phyloP scores from a whole-genome alignment of 176 grass and related monocot genomes.

The bread wheat (Triticum aestivum) region IWGSC_CS_RefSeq_v2.1 NC_057808.1:438321717-438322216 shows the following conservation, averaged over 20 bases:
- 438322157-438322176: slow-evolving; percentile 69
- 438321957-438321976: slow-evolving; percentile 97
- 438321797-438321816: slow-evolving; percentile 79
- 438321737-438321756: slow-evolving; percentile 78
- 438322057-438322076: slow-evolving; percentile 84
- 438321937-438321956: slow-evolving; percentile 90
- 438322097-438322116: slow-evolving; percentile 70
- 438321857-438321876: slow-evolving; percentile 33
- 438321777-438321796: slow-evolving; percentile 85
- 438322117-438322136: slow-evolving; percentile 94
- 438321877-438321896: slow-evolving; percentile 68
- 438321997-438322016: slow-evolving; percentile 34
- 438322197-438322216: slow-evolving; percentile 97
- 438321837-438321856: slow-evolving; percentile 76
- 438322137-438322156: slow-evolving; percentile 98
- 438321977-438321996: slow-evolving; percentile 72
- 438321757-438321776: slow-evolving; percentile 69
- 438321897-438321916: slow-evolving; percentile 93
- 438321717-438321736: slow-evolving; percentile 96
- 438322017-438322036: slow-evolving; percentile 35
- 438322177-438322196: slow-evolving; percentile 68
- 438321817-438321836: slow-evolving; percentile 80
- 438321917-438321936: slow-evolving; percentile 74
- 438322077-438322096: slow-evolving; percentile 79
- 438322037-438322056: slow-evolving; percentile 56